Percentiles rank a stretch among this genome's conserved stretches.
Evolutionary conservation across 2,329 filamentous ascomycete species (phyloP).

Genomic region (Triangularia setosa): DNA sequence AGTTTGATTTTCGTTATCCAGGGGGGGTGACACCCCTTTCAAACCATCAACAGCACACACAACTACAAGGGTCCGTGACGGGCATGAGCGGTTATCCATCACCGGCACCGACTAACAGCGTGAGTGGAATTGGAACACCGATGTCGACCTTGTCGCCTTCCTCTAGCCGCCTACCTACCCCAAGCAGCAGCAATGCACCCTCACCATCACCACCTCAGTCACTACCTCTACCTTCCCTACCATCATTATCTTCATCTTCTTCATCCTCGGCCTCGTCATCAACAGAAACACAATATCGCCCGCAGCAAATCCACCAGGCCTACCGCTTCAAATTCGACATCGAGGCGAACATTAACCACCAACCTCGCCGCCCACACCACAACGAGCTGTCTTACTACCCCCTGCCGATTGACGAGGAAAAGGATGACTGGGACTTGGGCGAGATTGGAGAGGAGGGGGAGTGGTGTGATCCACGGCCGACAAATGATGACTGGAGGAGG

Average conservation of each 20-base stretch:
- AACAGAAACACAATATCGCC: conserved; percentile 6
- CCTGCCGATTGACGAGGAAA: conserved; percentile 31
- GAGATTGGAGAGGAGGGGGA: conserved; percentile 24
- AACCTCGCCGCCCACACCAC: conserved; percentile 39
- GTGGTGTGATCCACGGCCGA: conserved; percentile 38
- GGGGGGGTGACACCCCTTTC: conserved; percentile 23
- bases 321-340: conserved; percentile 47
- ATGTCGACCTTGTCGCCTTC: neutral
- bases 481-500: conserved; percentile 38
- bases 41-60: neutral
- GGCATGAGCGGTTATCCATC: conserved; percentile 5
- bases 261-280: neutral
- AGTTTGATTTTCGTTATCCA: conserved; percentile 34
- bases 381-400: conserved; percentile 39
- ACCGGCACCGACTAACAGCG: neutral
- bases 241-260: neutral
- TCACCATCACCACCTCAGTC: neutral
- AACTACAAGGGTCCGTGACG: neutral
- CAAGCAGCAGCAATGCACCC: conserved; percentile 2
- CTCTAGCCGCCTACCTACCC: neutral
- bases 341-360: conserved; percentile 43
- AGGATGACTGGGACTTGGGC: conserved; percentile 25
- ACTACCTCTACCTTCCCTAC: conserved; percentile 1
- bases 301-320: conserved; percentile 36
- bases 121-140: conserved; percentile 7